Evolutionary conservation across 2,329 filamentous ascomycete species (phyloP), one percentile per base, ranked within the genome.

Genomic region (Scytalidium lignicola): DNA sequence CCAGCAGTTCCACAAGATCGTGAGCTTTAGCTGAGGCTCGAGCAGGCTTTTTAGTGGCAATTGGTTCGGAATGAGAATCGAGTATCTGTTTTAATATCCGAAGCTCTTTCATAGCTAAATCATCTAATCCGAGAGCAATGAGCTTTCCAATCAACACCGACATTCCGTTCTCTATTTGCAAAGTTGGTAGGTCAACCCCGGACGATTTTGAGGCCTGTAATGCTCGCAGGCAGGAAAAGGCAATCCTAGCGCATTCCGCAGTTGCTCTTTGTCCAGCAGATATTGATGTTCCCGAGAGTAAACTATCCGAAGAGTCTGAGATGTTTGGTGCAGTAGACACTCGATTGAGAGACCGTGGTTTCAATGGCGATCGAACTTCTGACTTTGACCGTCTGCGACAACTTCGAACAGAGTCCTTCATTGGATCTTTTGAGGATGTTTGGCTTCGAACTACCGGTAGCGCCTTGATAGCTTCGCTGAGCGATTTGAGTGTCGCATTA

Each of bases 91-190:
- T 90, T 55, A 91, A 63, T 10, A 83, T 69, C 39, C 79, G 73
- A 51, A 91, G 63, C 59, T 91, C 87, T 59, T 82, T 87, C 40
- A 82, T 66, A 0, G 88, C 86, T 49, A 85, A 71, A n/a, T 82
- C 79, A 42, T 86, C 78, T 46, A 90, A 65, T 1, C 80, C 79
- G 43, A 89, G 70, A 0, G 72, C 70, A 13, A 90, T 69, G 1
- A 91, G 70, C 61, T 83, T 88, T 37, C 79, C 78, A 37, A 85
- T 67, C 47, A 91, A 74, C 0, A 83, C 81, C 15, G 85, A 79
- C 74, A 88, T 86, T 47, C 86, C 88, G 51, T 74, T 82, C 62
- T 91, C 88, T 3, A 91, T 66, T 61, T 91, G 86, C 37, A 87
- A 69, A 41, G 79, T 75, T 1, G 80, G 75, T n/a, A 83, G 69